phyloP scores from a whole-genome alignment of 768 basidiomycete species.

The Phaffia australis region DNA sequence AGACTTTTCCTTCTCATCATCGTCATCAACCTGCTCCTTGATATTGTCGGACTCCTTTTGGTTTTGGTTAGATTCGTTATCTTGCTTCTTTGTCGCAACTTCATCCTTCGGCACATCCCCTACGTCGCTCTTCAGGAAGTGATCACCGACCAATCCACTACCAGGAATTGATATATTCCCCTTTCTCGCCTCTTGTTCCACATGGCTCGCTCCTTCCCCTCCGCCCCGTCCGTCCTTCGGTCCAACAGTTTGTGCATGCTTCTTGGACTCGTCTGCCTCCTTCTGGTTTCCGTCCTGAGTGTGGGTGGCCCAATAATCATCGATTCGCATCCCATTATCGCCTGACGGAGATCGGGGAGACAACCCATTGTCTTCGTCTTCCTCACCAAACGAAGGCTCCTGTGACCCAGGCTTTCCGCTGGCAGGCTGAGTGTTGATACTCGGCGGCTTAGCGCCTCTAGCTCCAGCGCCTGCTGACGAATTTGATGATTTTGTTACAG shows the following conservation, averaged over 20 bases:
- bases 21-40: neutral
- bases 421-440: too few relatives aligned
- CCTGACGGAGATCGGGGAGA: too few relatives aligned
- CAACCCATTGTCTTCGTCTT: too few relatives aligned
- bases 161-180: neutral
- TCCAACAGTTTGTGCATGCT: neutral
- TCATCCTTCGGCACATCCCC: neutral
- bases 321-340: too few relatives aligned
- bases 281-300: neutral
- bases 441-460: too few relatives aligned
- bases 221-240: neutral
- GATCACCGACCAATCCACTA: neutral
- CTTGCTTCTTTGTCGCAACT: too few relatives aligned
- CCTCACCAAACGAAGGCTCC: too few relatives aligned
- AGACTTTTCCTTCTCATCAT: neutral
- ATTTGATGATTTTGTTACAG: conserved; percentile 8
- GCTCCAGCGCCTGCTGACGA: neutral
- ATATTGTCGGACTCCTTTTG: too few relatives aligned
- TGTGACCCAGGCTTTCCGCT: too few relatives aligned
- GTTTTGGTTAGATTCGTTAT: neutral
- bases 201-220: too few relatives aligned
- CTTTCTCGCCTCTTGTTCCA: neutral
- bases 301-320: neutral
- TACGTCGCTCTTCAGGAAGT: neutral
- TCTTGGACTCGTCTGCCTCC: neutral